phyloP scores from a whole-genome alignment of 257 asterid species.

The Solanum dulcamara region DNA sequence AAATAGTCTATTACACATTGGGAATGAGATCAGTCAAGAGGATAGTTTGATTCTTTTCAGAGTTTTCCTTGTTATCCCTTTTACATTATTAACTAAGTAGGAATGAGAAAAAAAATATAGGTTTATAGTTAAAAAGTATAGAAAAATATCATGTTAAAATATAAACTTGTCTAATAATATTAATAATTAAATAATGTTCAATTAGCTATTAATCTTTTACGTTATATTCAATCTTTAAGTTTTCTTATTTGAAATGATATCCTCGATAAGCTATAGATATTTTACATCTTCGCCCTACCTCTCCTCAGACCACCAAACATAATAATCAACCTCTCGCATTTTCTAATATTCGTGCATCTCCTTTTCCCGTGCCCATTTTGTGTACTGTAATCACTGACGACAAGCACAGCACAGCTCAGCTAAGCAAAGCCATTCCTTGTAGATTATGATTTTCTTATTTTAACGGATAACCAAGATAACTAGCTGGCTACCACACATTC shows the following conservation, averaged over 20 bases:
- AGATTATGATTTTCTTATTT: not conserved
- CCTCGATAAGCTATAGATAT: accelerated
- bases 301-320: accelerated
- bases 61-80: too few species aligned
- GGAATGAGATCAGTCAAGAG: too few species aligned
- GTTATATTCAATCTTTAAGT: accelerated
- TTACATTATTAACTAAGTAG: not conserved
- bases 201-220: too few species aligned
- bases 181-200: not conserved
- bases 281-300: not conserved
- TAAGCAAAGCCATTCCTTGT: accelerated
- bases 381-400: not conserved
- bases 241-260: accelerated
- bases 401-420: too few species aligned
- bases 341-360: not conserved
- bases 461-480: not conserved
- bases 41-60: too few species aligned
- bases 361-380: not conserved
- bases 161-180: not conserved
- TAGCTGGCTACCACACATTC: not conserved
- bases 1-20: too few species aligned
- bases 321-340: too few species aligned
- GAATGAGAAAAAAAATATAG: too few species aligned
- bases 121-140: too few species aligned
- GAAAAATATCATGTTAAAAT: too few species aligned